Percentiles rank a stretch among this genome's conserved stretches.
phyloP scores from a whole-genome alignment of 768 basidiomycete genomes.

The Clathrus columnatus region DNA sequence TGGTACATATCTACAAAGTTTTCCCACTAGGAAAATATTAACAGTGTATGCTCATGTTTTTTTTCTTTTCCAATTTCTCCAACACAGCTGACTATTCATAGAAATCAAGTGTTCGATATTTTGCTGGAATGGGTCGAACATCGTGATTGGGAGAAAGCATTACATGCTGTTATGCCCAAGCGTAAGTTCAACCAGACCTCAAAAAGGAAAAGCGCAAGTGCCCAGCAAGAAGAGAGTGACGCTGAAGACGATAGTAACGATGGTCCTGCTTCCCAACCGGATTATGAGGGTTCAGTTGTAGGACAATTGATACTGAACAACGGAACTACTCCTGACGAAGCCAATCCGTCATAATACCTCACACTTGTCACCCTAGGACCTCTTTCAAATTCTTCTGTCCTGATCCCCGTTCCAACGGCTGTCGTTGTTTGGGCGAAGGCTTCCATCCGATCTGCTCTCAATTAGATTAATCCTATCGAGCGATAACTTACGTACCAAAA shows the following conservation, averaged over 20 bases:
- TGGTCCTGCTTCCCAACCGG: conserved; percentile 16
- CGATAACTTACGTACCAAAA: conserved; percentile 45
- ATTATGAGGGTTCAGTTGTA: background rate
- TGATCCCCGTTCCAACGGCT: conserved; percentile 55
- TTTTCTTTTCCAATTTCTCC: conserved; percentile 22
- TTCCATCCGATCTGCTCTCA: conserved; percentile 71
- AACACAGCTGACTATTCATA: background rate
- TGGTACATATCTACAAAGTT: conserved; percentile 74
- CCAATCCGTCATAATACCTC: conserved; percentile 13
- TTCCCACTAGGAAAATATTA: conserved; percentile 88
- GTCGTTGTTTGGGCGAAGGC: conserved; percentile 56
- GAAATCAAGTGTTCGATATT: conserved; percentile 69
- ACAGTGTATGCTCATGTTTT: conserved; percentile 75
- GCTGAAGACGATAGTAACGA: conserved; percentile 14
- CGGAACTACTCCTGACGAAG: conserved; percentile 3
- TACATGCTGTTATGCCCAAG: conserved; percentile 84
- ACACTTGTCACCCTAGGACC: conserved; percentile 30
- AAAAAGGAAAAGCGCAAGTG: conserved; percentile 17
- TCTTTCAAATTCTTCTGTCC: conserved; percentile 56
- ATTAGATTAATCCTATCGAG: background rate
- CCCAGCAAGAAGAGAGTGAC: background rate
- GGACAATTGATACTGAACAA: background rate
- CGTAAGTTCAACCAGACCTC: conserved; percentile 66
- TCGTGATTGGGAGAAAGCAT: conserved; percentile 76
- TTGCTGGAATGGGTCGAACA: conserved; percentile 83